Conservation (phyloP, 2,329 filamentous ascomycete species). For the Microcera coccophila region DNA sequence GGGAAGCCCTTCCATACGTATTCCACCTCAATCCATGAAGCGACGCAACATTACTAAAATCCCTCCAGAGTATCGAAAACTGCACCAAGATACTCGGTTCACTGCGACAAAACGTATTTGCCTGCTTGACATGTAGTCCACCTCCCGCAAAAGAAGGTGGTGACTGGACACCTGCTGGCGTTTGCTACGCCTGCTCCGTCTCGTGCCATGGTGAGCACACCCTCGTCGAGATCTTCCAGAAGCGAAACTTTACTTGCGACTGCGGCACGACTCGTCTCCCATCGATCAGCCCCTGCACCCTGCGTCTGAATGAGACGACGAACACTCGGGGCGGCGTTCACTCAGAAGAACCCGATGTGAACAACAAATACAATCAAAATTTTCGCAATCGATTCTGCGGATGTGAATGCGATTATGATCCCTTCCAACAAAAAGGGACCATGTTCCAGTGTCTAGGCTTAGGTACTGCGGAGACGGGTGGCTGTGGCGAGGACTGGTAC, state of each 20-base stretch:
- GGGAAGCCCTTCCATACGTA: constrained; percentile 91
- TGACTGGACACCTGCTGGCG: constrained; percentile 58
- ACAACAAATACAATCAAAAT: constrained; percentile 94
- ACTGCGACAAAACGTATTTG: constrained; percentile 83
- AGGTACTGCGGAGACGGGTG: constrained; percentile 73
- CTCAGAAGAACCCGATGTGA: constrained; percentile 65
- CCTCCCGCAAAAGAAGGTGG: constrained; percentile 60
- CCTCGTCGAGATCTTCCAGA: constrained; percentile 92
- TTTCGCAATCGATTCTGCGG: constrained; percentile 90
- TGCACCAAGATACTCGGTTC: constrained; percentile 89
- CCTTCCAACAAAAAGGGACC: constrained; percentile 84
- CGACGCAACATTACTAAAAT: constrained; percentile 17
- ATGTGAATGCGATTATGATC: constrained; percentile 83
- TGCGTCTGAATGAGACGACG: constrained; percentile 69
- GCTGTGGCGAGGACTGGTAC: constrained; percentile 97
- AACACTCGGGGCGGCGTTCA: constrained; percentile 73
- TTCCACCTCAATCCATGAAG: constrained; percentile 26
- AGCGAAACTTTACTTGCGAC: constrained; percentile 93
- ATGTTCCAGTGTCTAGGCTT: constrained; percentile 97
- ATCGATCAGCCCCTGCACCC: constrained; percentile 64
- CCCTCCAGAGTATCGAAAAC: constrained; percentile 74
- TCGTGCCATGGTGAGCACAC: constrained; percentile 94
- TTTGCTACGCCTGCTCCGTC: constrained; percentile 96
- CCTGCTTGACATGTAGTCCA: constrained; percentile 91
- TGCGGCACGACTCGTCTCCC: constrained; percentile 84